Evolutionary conservation across 2,329 filamentous ascomycete species (phyloP).

Genomic region (Xylaria sp.): DNA sequence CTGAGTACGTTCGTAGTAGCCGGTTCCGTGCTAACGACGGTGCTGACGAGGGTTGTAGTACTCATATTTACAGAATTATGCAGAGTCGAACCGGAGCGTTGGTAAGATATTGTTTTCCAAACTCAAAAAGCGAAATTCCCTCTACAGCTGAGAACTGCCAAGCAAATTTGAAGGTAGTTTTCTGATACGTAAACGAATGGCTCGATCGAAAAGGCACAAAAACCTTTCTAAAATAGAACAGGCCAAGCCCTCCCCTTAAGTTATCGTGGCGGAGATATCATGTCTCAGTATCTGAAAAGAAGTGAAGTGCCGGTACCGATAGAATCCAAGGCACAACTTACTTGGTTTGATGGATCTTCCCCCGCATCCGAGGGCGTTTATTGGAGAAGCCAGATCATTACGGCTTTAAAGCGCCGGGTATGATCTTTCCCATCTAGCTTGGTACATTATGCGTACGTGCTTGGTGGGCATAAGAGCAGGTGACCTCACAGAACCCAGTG

Average conservation of each 20-base stretch:
- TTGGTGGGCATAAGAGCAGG: not conserved
- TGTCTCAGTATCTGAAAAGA: not conserved
- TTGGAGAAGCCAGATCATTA: not conserved
- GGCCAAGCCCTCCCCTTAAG: not conserved
- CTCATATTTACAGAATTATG: conserved; percentile 9
- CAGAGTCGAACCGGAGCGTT: not conserved
- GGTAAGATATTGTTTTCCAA: not conserved
- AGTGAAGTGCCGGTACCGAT: not conserved
- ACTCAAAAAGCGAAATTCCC: not conserved
- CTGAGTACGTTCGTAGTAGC: too few relatives aligned
- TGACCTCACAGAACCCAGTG: not conserved
- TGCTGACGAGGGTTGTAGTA: not conserved
- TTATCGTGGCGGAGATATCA: not conserved
- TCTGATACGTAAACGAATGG: not conserved
- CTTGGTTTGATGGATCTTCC: not conserved
- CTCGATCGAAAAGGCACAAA: not conserved
- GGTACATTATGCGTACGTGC: not conserved
- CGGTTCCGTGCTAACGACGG: too few relatives aligned
- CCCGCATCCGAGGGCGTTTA: not conserved
- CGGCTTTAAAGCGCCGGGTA: conserved; percentile 1
- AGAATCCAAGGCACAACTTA: not conserved
- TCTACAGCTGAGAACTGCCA: not conserved
- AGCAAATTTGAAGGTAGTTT: not conserved
- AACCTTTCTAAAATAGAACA: not conserved
- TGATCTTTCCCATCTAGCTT: conserved; percentile 14